Evolutionary conservation across 331 rosid species (phyloP).

Genomic region (Telfairia occidentalis): DNA sequence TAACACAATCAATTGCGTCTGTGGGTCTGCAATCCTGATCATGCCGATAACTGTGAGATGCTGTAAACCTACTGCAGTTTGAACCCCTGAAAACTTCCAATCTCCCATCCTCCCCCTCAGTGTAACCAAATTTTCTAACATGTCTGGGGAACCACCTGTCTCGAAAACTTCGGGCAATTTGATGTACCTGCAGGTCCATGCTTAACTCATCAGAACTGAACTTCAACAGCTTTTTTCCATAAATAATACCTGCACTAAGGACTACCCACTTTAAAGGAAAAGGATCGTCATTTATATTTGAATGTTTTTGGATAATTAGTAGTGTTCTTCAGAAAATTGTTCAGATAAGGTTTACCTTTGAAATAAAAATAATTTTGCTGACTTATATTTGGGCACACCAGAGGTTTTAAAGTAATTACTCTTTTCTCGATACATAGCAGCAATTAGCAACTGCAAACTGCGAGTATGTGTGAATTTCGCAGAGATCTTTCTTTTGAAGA

Average conservation of each 20-base stretch:
- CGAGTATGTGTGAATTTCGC: neutral
- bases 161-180: slow-evolving; percentile 89
- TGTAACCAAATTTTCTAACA: slow-evolving; percentile 37
- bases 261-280: neutral
- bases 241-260: neutral
- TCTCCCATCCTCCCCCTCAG: slow-evolving; percentile 59
- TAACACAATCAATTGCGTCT: slow-evolving; percentile 44
- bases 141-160: slow-evolving; percentile 79
- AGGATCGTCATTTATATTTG: neutral
- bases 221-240: neutral
- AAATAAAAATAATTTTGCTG: neutral
- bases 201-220: neutral
- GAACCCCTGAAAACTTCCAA: slow-evolving; percentile 49
- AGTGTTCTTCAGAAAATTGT: neutral
- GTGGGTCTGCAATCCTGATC: slow-evolving; percentile 53
- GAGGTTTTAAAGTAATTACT: neutral
- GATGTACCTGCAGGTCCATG: slow-evolving; percentile 62
- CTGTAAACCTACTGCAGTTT: slow-evolving; percentile 39
- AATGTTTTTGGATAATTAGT: neutral
- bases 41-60: slow-evolving; percentile 34
- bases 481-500: neutral
- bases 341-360: neutral
- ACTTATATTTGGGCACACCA: neutral
- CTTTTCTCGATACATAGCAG: neutral
- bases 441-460: neutral